phyloP scores from a whole-genome alignment of 2,329 filamentous ascomycete species.

The Dothideomycetes sp. region DNA sequence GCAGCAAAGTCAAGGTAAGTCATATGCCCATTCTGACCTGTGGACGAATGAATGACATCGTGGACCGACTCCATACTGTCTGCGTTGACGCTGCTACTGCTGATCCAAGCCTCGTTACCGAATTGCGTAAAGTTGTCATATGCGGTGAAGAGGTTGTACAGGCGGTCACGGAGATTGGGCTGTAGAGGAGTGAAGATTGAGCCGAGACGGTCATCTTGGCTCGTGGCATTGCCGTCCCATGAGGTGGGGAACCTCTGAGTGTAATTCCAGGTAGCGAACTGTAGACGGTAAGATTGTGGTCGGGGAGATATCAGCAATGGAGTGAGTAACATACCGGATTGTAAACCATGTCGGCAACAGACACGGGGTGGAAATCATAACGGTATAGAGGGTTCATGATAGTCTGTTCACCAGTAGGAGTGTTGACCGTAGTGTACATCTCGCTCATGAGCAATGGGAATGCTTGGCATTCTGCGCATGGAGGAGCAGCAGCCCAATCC shows the following conservation, averaged over 20 bases:
- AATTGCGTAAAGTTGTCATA: slow-evolving; percentile 61
- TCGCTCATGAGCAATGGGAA: slow-evolving; percentile 32
- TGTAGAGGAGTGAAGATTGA: slow-evolving; percentile 45
- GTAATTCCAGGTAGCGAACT: slow-evolving; percentile 52
- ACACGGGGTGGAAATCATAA: slow-evolving; percentile 42
- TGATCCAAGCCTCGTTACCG: slow-evolving; percentile 55
- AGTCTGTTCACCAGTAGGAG: slow-evolving; percentile 24
- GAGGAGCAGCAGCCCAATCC: slow-evolving; percentile 37
- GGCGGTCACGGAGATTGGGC: slow-evolving; percentile 47
- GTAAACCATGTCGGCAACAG: slow-evolving; percentile 49
- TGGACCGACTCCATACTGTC: slow-evolving; percentile 50
- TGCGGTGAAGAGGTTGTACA: slow-evolving; percentile 59
- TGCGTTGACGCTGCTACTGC: slow-evolving; percentile 35
- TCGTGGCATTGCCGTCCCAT: slow-evolving; percentile 36
- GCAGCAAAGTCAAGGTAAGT: slow-evolving; percentile 61
- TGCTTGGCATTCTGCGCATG: slow-evolving; percentile 24
- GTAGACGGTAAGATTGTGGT: neutral
- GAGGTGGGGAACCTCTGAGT: slow-evolving; percentile 50
- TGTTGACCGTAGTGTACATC: slow-evolving; percentile 29
- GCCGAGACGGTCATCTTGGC: slow-evolving; percentile 52
- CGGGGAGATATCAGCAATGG: neutral
- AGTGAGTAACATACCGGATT: slow-evolving; percentile 41
- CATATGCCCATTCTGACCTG: slow-evolving; percentile 57
- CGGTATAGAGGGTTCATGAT: slow-evolving; percentile 28
- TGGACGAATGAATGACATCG: slow-evolving; percentile 42